Evolutionary conservation across 192 early-diverging fungal genomes (phyloP).

Genomic region (Coemansia sp.): DNA sequence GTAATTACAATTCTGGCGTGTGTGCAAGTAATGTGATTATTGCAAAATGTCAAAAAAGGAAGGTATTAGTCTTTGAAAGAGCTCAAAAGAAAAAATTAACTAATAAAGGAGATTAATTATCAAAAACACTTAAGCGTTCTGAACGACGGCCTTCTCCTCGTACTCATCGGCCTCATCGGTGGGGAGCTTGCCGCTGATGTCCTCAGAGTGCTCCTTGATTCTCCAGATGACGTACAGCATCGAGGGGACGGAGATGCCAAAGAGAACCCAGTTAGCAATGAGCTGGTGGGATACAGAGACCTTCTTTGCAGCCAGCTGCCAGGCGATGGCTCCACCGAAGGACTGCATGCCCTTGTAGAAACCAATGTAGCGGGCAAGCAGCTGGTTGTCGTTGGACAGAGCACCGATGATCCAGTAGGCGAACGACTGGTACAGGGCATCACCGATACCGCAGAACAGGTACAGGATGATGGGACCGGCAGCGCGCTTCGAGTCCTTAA

Average conservation of each 20-base stretch:
- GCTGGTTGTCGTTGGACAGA: slow-evolving; percentile 68
- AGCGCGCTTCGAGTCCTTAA: slow-evolving; percentile 37
- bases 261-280: slow-evolving; percentile 45
- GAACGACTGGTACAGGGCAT: slow-evolving; percentile 70
- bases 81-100: neutral
- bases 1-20: too few species aligned
- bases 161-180: slow-evolving; percentile 7
- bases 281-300: slow-evolving; percentile 34
- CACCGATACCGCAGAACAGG: slow-evolving; percentile 62
- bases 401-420: slow-evolving; percentile 78
- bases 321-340: slow-evolving; percentile 57
- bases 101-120: neutral
- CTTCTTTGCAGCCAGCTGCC: slow-evolving; percentile 55
- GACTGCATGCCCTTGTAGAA: slow-evolving; percentile 83
- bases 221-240: slow-evolving; percentile 50
- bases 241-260: slow-evolving; percentile 37
- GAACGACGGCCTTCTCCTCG: slow-evolving; percentile 21
- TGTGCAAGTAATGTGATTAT: too few species aligned
- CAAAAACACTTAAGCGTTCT: too few species aligned
- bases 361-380: slow-evolving; percentile 61
- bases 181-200: slow-evolving; percentile 5
- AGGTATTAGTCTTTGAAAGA: neutral
- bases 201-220: slow-evolving; percentile 51
- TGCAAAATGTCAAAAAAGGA: too few species aligned
- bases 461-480: slow-evolving; percentile 60